Conservation (phyloP, 257 asterid species). For the Penstemon davidsonii region DNA sequence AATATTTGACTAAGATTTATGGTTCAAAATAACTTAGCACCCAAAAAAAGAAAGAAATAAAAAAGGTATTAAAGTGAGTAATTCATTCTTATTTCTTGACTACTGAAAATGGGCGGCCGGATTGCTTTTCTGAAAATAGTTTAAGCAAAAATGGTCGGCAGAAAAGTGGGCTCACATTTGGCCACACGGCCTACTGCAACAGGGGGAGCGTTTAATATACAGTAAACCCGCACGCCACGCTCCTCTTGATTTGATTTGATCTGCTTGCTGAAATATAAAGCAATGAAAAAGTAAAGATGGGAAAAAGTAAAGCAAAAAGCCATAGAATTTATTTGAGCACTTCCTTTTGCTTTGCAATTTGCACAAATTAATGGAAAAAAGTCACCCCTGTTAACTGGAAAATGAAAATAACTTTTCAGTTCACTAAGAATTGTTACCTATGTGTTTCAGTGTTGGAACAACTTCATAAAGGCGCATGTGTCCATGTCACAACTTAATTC, state of each 20-base stretch:
- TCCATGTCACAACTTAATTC: not conserved
- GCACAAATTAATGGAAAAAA: conserved; percentile 23
- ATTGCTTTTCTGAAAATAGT: conserved; percentile 16
- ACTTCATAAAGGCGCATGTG: no score
- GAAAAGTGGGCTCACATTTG: conserved; percentile 29
- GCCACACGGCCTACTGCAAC: conserved; percentile 26
- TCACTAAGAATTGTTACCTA: conserved; percentile 26
- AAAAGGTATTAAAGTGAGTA: no score
- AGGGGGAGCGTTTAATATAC: conserved; percentile 42
- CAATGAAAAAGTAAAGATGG: not conserved
- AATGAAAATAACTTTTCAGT: not conserved
- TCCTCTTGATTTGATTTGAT: conserved; percentile 6
- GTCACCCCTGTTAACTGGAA: conserved; percentile 22
- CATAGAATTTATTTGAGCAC: not conserved
- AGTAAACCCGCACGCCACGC: conserved; percentile 18
- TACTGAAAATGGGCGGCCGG: conserved; percentile 20
- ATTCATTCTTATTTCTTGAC: not conserved
- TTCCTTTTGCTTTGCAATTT: conserved; percentile 7
- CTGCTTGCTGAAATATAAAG: not conserved
- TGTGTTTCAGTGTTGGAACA: conserved; percentile 3
- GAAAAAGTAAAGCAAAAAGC: not conserved
- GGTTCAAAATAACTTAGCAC: no score
- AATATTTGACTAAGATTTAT: no score
- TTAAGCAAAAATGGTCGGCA: conserved; percentile 42
- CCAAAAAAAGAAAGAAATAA: no score